Evolutionary conservation across 306 rosid species (phyloP).

Genomic region (Macrotyloma uniflorum): DNA sequence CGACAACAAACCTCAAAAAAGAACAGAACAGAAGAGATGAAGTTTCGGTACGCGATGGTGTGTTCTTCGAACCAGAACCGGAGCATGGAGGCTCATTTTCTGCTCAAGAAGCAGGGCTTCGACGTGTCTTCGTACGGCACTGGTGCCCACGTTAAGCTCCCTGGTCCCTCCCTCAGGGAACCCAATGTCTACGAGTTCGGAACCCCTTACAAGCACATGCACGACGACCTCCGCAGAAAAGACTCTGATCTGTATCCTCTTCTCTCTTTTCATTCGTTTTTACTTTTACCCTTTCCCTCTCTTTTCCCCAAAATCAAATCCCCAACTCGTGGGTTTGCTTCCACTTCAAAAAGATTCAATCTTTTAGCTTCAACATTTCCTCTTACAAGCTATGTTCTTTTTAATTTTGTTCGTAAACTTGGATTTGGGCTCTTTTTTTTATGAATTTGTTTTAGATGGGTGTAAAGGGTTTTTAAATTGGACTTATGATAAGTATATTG

Average conservation of each 20-base stretch:
- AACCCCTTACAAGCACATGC: slow-evolving; percentile 89
- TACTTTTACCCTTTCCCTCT: neutral
- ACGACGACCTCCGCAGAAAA: slow-evolving; percentile 86
- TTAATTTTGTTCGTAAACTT: neutral
- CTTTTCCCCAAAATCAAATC: neutral
- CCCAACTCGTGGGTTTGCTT: slow-evolving; percentile 3
- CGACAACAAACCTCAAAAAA: neutral
- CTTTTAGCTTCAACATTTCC: neutral
- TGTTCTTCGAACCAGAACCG: slow-evolving; percentile 95
- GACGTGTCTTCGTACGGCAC: slow-evolving; percentile 92
- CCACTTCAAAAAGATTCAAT: neutral
- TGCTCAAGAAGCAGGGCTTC: slow-evolving; percentile 81
- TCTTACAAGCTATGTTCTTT: neutral
- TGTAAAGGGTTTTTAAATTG: neutral
- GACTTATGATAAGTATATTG: too few relatives aligned
- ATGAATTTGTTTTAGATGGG: neutral
- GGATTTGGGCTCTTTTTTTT: neutral
- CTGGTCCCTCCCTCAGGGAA: slow-evolving; percentile 94
- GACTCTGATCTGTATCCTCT: slow-evolving; percentile 89
- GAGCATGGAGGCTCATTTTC: slow-evolving; percentile 96
- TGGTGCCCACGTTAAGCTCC: slow-evolving; percentile 93
- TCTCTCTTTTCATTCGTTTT: neutral
- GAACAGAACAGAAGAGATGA: slow-evolving; percentile 32
- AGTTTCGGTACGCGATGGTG: slow-evolving; percentile 82
- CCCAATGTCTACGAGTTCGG: slow-evolving; percentile 97